A percentile compares a stretch with the other conserved stretches of the same genome.
phyloP scores from a whole-genome alignment of 768 basidiomycete species.

The Russula brevipes region DNA sequence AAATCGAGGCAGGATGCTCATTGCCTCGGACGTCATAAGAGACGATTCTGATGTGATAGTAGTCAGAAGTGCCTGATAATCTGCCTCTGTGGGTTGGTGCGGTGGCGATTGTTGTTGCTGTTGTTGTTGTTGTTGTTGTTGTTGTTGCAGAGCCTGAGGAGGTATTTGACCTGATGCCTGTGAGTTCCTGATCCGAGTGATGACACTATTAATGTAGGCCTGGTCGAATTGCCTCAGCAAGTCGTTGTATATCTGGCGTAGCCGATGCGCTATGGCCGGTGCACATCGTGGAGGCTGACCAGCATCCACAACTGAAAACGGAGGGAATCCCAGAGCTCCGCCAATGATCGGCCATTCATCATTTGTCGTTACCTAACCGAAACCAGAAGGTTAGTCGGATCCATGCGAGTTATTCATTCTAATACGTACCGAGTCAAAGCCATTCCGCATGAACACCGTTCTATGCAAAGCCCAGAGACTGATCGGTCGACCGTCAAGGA shows the following conservation, averaged over 20 bases:
- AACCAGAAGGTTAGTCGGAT: neutral
- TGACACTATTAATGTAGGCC: neutral
- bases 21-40: neutral
- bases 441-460: slow-evolving; percentile 2
- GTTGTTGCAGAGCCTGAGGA: slow-evolving; percentile 3
- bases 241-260: slow-evolving; percentile 10
- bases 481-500: neutral
- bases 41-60: slow-evolving; percentile 2
- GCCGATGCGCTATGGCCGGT: slow-evolving; percentile 4
- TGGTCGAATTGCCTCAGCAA: slow-evolving; percentile 12
- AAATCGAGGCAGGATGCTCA: slow-evolving; percentile 22
- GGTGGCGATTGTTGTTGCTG: slow-evolving; percentile 6
- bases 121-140: slow-evolving; percentile 2
- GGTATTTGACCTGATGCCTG: neutral
- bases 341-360: slow-evolving; percentile 19
- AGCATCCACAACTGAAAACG: neutral
- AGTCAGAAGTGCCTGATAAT: slow-evolving; percentile 16
- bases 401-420: neutral
- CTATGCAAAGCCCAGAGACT: slow-evolving; percentile 13
- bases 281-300: slow-evolving; percentile 6
- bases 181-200: neutral
- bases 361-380: slow-evolving; percentile 6
- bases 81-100: slow-evolving; percentile 16
- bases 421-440: slow-evolving; percentile 11
- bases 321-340: slow-evolving; percentile 7